phyloP scores from a whole-genome alignment of 768 basidiomycete genomes.

The Boletus rubropictus region DNA sequence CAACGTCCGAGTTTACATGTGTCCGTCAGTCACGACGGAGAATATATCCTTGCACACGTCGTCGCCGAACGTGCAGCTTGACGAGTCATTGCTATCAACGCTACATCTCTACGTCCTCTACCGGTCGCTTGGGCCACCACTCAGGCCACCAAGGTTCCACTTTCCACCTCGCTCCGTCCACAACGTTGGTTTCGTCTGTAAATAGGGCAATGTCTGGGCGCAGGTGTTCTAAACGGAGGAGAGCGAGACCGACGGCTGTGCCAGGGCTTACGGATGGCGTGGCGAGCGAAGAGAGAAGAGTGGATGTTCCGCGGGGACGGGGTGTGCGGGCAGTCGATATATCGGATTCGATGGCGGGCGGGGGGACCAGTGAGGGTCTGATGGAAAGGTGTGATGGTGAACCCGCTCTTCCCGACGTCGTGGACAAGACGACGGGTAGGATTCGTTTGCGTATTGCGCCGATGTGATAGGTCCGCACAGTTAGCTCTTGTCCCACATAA shows the following conservation, averaged over 20 bases:
- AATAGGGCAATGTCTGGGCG: constrained; percentile 23
- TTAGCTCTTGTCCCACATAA: constrained; percentile 96
- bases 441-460: constrained; percentile 88
- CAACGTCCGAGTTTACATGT: constrained; percentile 42
- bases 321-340: constrained; percentile 35
- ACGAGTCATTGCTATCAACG: background rate
- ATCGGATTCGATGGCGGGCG: constrained; percentile 13
- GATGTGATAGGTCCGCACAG: constrained; percentile 93
- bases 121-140: constrained; percentile 47
- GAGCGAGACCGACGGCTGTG: constrained; percentile 62
- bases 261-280: constrained; percentile 20
- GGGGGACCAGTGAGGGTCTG: constrained; percentile 17
- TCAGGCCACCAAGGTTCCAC: constrained; percentile 65
- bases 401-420: constrained; percentile 15
- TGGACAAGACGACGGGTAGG: constrained; percentile 62
- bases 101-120: constrained; percentile 18
- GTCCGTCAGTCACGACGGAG: constrained; percentile 79
- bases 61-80: constrained; percentile 40
- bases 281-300: constrained; percentile 54
- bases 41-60: constrained; percentile 67
- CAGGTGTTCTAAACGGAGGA: constrained; percentile 71
- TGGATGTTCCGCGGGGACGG: constrained; percentile 69
- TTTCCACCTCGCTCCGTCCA: constrained; percentile 29
- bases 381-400: constrained; percentile 21
- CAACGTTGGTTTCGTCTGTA: constrained; percentile 3